These are phyloP conservation scores for Dipteronia dyeriana DNA, from an alignment of 345 rosid genomes.

Conservation along the genomic window DNA sequence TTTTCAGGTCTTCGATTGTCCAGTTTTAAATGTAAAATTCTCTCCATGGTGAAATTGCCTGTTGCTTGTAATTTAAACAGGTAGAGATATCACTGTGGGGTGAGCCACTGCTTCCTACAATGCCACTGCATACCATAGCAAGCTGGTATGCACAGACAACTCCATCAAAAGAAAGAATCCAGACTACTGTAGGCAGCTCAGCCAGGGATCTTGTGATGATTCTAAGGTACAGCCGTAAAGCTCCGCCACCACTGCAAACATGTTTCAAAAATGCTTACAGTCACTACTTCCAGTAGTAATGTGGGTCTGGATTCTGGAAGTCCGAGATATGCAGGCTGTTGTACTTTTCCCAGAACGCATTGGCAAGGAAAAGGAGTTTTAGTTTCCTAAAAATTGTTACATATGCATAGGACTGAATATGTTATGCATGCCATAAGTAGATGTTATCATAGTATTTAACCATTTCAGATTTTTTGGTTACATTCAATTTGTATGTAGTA, in stretches of 20 bases:
- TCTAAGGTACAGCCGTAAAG: slow-evolving; percentile 44
- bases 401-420: not conserved
- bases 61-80: slow-evolving; percentile 26
- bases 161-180: slow-evolving; percentile 30
- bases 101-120: slow-evolving; percentile 39
- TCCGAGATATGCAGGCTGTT: not conserved
- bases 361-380: not conserved
- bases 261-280: not conserved
- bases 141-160: slow-evolving; percentile 48
- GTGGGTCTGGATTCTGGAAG: not conserved
- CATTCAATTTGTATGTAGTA: not conserved
- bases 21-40: not conserved
- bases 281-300: not conserved
- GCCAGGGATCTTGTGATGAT: slow-evolving; percentile 53
- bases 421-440: not conserved
- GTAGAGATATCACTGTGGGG: slow-evolving; percentile 50
- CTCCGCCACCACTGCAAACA: slow-evolving; percentile 25
- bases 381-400: not conserved
- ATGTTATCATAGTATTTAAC: not conserved
- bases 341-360: not conserved
- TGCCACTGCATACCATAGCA: slow-evolving; percentile 31
- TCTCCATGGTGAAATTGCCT: not conserved
- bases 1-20: not conserved
- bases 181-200: slow-evolving; percentile 41
- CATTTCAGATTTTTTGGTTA: not conserved